Evolutionary conservation across 805 yeast species (phyloP), one percentile per base, ranked within the genome.

Genomic region (Candida odintsovae): DNA sequence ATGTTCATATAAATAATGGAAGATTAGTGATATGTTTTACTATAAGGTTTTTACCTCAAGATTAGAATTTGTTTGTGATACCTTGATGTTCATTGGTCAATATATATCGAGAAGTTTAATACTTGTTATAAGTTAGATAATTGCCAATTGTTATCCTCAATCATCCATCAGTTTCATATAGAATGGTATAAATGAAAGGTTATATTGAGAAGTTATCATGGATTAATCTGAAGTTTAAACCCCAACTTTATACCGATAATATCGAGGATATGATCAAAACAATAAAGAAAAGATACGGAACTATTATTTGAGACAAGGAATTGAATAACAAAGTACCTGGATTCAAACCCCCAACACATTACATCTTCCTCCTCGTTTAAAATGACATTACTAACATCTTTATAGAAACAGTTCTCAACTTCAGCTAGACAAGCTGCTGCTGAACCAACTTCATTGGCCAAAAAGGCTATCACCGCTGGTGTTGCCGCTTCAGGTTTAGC

Each of bases 401-500:
- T 38, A 18, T 43, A 58, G 64, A 60, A 60, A 57, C 53, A 58
- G 50, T 59, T 64, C 49, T 62, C 68, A 43, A 62, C 68, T 42
- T 62, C 67, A 50, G 65, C 71, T 29, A 63, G 59, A 52, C 65
- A 63, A 49, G 69, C 70, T 41, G 65, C 64, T 46, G 63, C 50
- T 50, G 61, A 55, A 52, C 66, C 63, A 58, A 54, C 61, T 50
- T 46, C 56, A 43, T 33, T 59, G 50, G 58, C 62, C 41, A 78
- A 75, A 61, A 82, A 74, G 62, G 62, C 73, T 59, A 70, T 82
- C 58, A 73, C 77, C 56, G 83, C 83, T 60, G 69, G 74, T 55
- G 83, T 82, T 57, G 88, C 86, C 50, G 76, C 80, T 43, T 76
- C 87, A 49, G 96, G 95, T 56, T 72, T 86, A 52, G 77, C 88